These are phyloP conservation scores for Penicillium sp. DNA, from an alignment of 2,329 filamentous ascomycete genomes.

Conservation along the genomic window DNA sequence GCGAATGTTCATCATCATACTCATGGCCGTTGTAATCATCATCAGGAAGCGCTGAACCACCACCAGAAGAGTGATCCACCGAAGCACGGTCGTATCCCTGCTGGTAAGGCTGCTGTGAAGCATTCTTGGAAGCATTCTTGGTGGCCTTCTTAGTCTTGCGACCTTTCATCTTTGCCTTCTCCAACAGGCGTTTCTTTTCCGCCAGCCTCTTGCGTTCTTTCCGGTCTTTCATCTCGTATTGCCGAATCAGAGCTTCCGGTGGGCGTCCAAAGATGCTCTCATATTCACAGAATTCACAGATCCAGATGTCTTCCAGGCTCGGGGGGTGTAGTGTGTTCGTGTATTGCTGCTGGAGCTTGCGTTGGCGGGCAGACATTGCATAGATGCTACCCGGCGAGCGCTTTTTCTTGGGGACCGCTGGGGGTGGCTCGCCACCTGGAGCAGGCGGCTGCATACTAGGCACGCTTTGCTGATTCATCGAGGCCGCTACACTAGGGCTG, in stretches of 20 bases:
- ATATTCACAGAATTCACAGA: slow-evolving; percentile 98
- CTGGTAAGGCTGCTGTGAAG: slow-evolving; percentile 35
- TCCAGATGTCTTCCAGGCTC: slow-evolving; percentile 72
- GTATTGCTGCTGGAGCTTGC: slow-evolving; percentile 72
- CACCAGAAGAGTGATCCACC: slow-evolving; percentile 38
- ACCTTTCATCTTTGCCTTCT: slow-evolving; percentile 92
- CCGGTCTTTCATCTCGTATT: slow-evolving; percentile 93
- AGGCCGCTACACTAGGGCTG: slow-evolving; percentile 47
- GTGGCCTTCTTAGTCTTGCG: slow-evolving; percentile 80
- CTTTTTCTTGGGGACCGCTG: slow-evolving; percentile 60
- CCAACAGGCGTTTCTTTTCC: slow-evolving; percentile 77
- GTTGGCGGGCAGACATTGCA: slow-evolving; percentile 68
- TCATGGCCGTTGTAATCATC: slow-evolving; percentile 51
- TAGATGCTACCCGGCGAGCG: slow-evolving; percentile 68
- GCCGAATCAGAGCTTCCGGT: slow-evolving; percentile 76
- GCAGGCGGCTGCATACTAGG: slow-evolving; percentile 27
- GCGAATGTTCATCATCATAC: slow-evolving; percentile 49
- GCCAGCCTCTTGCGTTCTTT: slow-evolving; percentile 76
- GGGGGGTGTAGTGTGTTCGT: slow-evolving; percentile 73
- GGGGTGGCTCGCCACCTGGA: slow-evolving; percentile 44
- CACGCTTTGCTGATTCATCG: slow-evolving; percentile 30
- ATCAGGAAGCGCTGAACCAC: slow-evolving; percentile 44
- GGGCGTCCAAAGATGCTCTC: slow-evolving; percentile 89
- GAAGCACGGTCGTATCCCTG: slow-evolving; percentile 42
- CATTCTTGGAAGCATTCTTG: slow-evolving; percentile 59